phyloP scores from a whole-genome alignment of 148 eudicot species.

The Vaccinium myrtillus region DNA sequence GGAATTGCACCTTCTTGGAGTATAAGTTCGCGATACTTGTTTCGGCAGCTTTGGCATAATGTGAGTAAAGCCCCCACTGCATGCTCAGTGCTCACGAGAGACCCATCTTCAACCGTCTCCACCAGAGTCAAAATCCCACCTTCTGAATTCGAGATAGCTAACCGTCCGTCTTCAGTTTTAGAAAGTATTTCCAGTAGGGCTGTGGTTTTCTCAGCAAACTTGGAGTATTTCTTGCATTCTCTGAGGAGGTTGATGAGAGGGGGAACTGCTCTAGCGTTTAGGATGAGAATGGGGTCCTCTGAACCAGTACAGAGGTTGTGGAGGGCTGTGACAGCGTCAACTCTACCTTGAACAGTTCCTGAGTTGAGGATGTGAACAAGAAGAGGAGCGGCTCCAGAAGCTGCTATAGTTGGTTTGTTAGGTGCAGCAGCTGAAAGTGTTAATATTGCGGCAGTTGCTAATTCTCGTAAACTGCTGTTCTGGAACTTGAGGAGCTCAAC shows the following conservation, averaged over 20 bases:
- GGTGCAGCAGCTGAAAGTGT: constrained; percentile 55
- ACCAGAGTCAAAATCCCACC: constrained; percentile 65
- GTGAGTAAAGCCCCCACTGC: constrained; percentile 71
- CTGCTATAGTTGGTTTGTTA: constrained; percentile 49
- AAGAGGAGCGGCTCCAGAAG: constrained; percentile 53
- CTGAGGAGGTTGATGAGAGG: constrained; percentile 62
- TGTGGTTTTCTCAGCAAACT: constrained; percentile 73
- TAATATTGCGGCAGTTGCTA: constrained; percentile 63
- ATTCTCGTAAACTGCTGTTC: constrained; percentile 44
- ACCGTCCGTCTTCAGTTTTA: constrained; percentile 50
- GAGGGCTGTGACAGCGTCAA: constrained; percentile 75
- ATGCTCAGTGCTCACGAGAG: constrained; percentile 58
- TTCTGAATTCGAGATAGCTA: constrained; percentile 33
- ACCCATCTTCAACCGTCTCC: constrained; percentile 70
- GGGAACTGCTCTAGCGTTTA: constrained; percentile 51
- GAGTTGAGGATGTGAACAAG: constrained; percentile 58
- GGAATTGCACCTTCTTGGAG: constrained; percentile 79
- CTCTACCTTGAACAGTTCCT: constrained; percentile 65
- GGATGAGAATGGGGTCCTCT: constrained; percentile 32
- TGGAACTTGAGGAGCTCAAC: constrained; percentile 55
- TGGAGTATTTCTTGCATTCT: constrained; percentile 79
- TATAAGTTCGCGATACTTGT: constrained; percentile 63
- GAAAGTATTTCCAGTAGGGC: constrained; percentile 56
- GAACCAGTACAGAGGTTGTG: constrained; percentile 51
- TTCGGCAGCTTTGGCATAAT: constrained; percentile 53